A percentile compares a stretch with the other conserved stretches of the same genome.
These are phyloP conservation scores for Nigrospora sphaerica DNA, from an alignment of 2,329 filamentous ascomycete genomes.

Conservation along the genomic window DNA sequence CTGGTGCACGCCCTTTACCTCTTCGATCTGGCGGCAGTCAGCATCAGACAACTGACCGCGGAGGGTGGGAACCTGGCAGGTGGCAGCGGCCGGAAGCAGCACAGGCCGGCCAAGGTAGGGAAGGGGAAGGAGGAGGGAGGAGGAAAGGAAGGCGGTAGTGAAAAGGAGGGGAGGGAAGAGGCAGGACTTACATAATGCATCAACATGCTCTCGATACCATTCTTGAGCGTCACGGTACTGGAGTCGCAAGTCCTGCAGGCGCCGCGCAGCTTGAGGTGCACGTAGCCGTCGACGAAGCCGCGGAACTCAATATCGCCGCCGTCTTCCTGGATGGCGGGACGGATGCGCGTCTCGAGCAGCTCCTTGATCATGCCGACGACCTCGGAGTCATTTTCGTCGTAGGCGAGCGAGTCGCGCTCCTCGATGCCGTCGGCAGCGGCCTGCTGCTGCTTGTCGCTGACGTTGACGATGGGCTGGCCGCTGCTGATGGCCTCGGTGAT, in stretches of 20 bases:
- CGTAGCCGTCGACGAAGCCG: conserved; percentile 80
- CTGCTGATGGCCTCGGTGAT: conserved; percentile 89
- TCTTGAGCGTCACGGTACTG: conserved; percentile 93
- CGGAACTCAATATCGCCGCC: conserved; percentile 95
- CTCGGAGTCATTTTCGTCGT: conserved; percentile 87
- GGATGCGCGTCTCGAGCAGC: conserved; percentile 86
- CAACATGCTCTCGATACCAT: conserved; percentile 96
- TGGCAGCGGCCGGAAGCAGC: no score
- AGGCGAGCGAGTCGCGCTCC: conserved; percentile 67
- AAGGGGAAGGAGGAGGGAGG: not conserved
- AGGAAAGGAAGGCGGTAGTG: not conserved
- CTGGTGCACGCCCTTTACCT: conserved; percentile 88
- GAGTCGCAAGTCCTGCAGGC: conserved; percentile 95
- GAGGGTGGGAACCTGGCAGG: no score
- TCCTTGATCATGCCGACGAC: conserved; percentile 99
- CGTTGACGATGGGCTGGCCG: conserved; percentile 73
- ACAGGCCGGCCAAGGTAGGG: no score
- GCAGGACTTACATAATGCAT: conserved; percentile 76
- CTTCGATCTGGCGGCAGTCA: conserved; percentile 57
- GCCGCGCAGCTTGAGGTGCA: conserved; percentile 80
- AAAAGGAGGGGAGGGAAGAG: not conserved
- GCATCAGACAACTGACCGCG: no score
- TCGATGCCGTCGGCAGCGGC: conserved; percentile 29
- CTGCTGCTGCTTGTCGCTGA: conserved; percentile 53
- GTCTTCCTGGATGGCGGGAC: conserved; percentile 94